These are phyloP conservation scores for Phytopythium chamaehyphon DNA, from an alignment of 352 stramenopile species.

Conservation along the genomic window DNA sequence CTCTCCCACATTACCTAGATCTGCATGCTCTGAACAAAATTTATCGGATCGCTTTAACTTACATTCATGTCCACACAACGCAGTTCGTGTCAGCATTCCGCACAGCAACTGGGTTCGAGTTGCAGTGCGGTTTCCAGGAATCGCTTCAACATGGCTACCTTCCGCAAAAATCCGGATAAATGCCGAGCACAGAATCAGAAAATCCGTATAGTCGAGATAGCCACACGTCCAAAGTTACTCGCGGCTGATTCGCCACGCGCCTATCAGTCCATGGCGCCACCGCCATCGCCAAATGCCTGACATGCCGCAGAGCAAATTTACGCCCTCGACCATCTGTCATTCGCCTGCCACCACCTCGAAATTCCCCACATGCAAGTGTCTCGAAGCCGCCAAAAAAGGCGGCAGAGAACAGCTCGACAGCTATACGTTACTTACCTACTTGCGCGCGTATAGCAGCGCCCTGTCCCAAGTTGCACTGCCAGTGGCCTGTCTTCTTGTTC, in stretches of 20 bases:
- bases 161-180: no score
- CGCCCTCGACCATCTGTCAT: background rate
- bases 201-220: no score
- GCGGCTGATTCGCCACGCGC: slow-evolving; percentile 2
- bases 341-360: background rate
- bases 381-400: no score
- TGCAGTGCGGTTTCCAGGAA: no score
- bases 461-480: no score
- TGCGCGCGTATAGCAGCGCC: background rate
- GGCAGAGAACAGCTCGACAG: background rate
- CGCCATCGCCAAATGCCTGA: background rate
- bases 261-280: no score
- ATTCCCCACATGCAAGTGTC: no score
- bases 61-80: background rate
- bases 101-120: background rate
- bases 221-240: background rate
- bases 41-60: no score
- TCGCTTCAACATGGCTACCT: no score
- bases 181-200: no score
- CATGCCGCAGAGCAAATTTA: background rate
- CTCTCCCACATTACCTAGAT: slow-evolving; percentile 6
- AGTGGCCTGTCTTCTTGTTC: no score
- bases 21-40: no score
- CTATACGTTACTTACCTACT: background rate
- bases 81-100: background rate